Evolutionary conservation across 176 grass and related monocot genomes (phyloP).

Genomic region (Saccharum spontaneum): DNA sequence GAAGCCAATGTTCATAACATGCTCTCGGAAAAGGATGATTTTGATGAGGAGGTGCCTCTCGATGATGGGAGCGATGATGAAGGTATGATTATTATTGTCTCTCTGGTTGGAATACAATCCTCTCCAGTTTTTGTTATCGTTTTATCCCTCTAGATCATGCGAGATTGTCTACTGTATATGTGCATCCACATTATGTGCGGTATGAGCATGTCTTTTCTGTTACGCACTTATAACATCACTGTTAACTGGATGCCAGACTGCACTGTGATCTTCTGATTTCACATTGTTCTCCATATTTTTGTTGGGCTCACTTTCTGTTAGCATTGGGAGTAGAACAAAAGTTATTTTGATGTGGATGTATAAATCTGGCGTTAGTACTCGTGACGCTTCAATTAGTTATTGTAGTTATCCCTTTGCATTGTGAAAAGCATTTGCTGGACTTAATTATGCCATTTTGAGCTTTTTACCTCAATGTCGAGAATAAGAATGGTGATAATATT

Average conservation of each 20-base stretch:
- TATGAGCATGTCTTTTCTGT: background rate
- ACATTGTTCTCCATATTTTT: background rate
- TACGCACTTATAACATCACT: background rate
- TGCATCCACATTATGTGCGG: background rate
- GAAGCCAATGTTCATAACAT: conserved; percentile 25
- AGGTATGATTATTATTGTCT: conserved; percentile 8
- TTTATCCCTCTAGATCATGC: background rate
- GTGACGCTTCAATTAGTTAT: background rate
- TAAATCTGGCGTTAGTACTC: background rate
- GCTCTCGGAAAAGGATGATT: conserved; percentile 72
- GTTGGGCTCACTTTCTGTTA: conserved; percentile 2
- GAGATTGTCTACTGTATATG: background rate
- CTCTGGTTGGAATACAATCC: background rate
- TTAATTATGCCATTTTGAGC: conserved; percentile 11
- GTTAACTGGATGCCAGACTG: background rate
- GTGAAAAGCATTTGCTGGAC: background rate
- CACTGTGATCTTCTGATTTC: background rate
- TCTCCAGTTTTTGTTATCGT: background rate
- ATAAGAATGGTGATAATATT: background rate
- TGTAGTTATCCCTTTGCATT: background rate
- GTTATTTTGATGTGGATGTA: background rate
- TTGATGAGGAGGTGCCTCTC: conserved; percentile 78
- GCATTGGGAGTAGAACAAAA: background rate
- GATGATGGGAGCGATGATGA: conserved; percentile 68
- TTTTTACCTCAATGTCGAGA: conserved; percentile 1